Evolutionary conservation across 345 rosid genomes (phyloP).

Genomic region (Linum trigynum): DNA sequence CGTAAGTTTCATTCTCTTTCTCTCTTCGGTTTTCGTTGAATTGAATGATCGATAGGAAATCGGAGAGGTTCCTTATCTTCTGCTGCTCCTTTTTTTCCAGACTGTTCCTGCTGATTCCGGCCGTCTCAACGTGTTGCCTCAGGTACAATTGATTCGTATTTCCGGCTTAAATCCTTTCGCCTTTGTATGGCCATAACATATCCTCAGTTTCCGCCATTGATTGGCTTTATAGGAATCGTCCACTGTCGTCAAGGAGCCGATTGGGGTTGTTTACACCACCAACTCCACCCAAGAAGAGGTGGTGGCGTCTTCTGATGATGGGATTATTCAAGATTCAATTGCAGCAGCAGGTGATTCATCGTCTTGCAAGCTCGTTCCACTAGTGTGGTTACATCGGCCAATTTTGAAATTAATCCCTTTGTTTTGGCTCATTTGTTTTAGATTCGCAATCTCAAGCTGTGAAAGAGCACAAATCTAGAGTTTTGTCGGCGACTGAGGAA

Average conservation of each 20-base stretch:
- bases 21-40: neutral
- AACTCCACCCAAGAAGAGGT: constrained; percentile 5
- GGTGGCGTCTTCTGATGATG: neutral
- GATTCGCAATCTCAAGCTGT: constrained; percentile 25
- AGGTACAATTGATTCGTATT: constrained; percentile 25
- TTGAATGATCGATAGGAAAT: neutral
- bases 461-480: constrained; percentile 60
- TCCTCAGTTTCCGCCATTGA: constrained; percentile 5
- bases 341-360: neutral
- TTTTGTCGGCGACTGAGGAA: constrained; percentile 49
- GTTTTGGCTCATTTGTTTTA: constrained; percentile 10
- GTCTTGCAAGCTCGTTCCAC: too few species aligned
- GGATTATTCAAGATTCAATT: neutral
- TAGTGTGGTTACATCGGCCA: neutral
- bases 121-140: constrained; percentile 62
- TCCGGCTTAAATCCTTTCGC: neutral
- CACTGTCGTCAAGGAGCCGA: constrained; percentile 34
- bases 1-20: constrained; percentile 29
- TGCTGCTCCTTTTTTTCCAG: constrained; percentile 25
- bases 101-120: constrained; percentile 38
- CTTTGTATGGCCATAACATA: constrained; percentile 20
- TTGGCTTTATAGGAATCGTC: constrained; percentile 45
- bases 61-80: constrained; percentile 8
- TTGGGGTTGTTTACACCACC: constrained; percentile 49
- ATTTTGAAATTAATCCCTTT: neutral